A percentile compares a stretch with the other conserved stretches of the same genome.
Evolutionary conservation across 371 early-diverging fungal species (phyloP).

Genomic region (Polyrhizophydium stewartii): DNA sequence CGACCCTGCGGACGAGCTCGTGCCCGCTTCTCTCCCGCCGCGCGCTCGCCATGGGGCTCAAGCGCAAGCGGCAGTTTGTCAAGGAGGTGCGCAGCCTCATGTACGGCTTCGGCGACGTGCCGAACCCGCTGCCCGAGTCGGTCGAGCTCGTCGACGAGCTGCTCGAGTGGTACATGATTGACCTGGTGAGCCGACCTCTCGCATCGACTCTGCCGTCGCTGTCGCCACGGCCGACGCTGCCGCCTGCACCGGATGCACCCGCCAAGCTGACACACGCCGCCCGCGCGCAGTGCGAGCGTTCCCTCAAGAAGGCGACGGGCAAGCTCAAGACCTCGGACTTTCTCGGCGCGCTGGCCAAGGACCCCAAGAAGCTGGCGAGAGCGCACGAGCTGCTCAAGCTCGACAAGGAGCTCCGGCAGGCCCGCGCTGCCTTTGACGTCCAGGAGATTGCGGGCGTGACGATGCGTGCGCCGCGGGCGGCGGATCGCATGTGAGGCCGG

Average conservation of each 20-base stretch:
- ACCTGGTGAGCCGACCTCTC: slow-evolving; percentile 56
- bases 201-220: neutral
- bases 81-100: slow-evolving; percentile 57
- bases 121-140: slow-evolving; percentile 88
- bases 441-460: neutral
- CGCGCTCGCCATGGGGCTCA: neutral
- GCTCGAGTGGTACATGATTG: slow-evolving; percentile 85
- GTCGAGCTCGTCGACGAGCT: slow-evolving; percentile 92
- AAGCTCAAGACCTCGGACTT: slow-evolving; percentile 93
- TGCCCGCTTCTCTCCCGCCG: no score
- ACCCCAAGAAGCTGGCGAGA: slow-evolving; percentile 93
- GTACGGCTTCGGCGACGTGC: slow-evolving; percentile 97
- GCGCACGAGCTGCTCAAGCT: slow-evolving; percentile 92
- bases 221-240: neutral
- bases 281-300: slow-evolving; percentile 60
- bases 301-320: neutral
- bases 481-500: no score
- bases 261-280: no score
- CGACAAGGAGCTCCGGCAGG: slow-evolving; percentile 91
- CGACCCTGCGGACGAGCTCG: no score
- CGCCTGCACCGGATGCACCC: no score
- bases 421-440: slow-evolving; percentile 24
- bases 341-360: slow-evolving; percentile 86
- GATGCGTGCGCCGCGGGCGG: no score
- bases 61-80: slow-evolving; percentile 5